A percentile compares a stretch with the other conserved stretches of the same genome.
phyloP scores from a whole-genome alignment of 1,284 basidiomycete species.

The Irpex sp. region DNA sequence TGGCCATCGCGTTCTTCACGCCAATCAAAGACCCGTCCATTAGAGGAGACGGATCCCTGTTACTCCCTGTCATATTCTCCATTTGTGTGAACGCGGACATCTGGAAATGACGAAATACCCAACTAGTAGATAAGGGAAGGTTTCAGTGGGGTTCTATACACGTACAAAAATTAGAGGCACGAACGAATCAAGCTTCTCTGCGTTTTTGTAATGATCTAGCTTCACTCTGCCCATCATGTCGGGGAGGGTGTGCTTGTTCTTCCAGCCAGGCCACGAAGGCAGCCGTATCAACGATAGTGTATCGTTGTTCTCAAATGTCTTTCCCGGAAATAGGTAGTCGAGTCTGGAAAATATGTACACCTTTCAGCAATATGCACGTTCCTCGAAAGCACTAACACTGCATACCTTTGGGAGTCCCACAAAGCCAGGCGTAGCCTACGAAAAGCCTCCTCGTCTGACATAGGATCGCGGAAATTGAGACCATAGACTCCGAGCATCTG shows the following conservation, averaged over 20 bases:
- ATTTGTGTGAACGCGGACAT: neutral
- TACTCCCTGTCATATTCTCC: neutral
- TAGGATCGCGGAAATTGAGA: neutral
- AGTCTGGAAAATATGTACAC: neutral
- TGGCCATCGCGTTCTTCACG: neutral
- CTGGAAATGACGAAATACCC: neutral
- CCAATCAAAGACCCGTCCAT: neutral
- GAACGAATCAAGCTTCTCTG: neutral
- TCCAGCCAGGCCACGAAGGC: neutral
- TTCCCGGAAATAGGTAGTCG: neutral
- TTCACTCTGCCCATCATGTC: neutral
- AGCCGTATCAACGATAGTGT: neutral
- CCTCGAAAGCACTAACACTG: neutral
- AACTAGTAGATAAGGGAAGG: neutral
- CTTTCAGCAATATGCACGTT: too few species aligned
- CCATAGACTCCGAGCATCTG: neutral
- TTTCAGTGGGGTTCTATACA: neutral
- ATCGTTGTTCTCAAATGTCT: neutral
- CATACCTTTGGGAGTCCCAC: neutral
- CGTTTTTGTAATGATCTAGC: neutral
- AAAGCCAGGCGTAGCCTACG: neutral
- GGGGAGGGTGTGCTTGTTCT: neutral
- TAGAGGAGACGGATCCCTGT: neutral
- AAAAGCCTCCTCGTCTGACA: neutral
- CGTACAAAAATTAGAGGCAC: neutral